Base-by-base conservation (phyloP, 2,329 filamentous ascomycete genomes). In the Rugonectria rugulosa region DNA sequence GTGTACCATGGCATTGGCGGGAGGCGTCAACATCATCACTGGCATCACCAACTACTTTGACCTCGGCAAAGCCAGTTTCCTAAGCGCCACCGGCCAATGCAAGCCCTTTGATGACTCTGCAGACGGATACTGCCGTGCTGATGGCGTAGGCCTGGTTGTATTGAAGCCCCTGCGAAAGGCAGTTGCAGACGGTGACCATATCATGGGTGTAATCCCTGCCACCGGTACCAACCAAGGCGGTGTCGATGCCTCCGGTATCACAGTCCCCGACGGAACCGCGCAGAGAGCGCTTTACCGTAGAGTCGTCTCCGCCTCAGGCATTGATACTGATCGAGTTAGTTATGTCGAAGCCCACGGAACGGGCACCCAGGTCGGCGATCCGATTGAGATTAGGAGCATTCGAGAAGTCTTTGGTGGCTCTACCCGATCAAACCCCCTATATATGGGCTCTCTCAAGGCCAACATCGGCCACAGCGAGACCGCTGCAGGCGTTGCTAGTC, bases 321-420 rank as follows among this genome's bases (percentile, higher is more conserved):
- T 95, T 14, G 88, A 94, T 66, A 88, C 91, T 1, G 82, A 86
- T 46, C 88, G 91, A 52, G 83, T 97, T 23, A 86, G 87, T 71
- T 96, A 95, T 65, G 88, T 96, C 3, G 92, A 97, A 73, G 92
- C 96, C 86, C 92, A 97, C 71, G 92, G 92, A 20, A 53, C 51
- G 1, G 92, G 92, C 26, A 96, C 92, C 0, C 91, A 96, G 72
- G 91, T 90, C 31, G 92, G 92, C 52, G 92, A 96, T 68, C 88
- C 87, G 2, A 88, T 86, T 2, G 92, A 97, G 71, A 94, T 95
- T 89, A 78, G 84, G 1, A 92, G 89, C 0, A 90, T 96, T 40
- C 85, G 88, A 3, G 73, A 79, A 46, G 75, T 80, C 9, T 85
- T 82, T 57, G 5, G 20, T 5, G 8, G 48, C 2, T 26, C 56